Conservation (phyloP, 129 eudicot genomes). For the Arctium minus region DNA sequence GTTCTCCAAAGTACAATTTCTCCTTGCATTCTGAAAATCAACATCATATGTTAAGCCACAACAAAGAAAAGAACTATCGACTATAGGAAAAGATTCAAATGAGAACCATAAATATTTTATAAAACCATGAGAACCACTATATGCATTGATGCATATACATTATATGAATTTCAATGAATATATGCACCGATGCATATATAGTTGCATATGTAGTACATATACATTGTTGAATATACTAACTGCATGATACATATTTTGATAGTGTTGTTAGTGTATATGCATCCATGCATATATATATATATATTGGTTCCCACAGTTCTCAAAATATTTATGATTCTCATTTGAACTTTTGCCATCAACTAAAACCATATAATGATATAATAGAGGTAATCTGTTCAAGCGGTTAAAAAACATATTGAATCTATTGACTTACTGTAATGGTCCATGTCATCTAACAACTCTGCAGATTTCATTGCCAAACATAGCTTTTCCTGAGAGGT, state of each 20-base stretch:
- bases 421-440: conserved; percentile 47
- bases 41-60: conserved; percentile 1
- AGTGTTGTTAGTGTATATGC: background rate
- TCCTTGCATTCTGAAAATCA: conserved; percentile 54
- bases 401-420: background rate
- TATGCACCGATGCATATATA: background rate
- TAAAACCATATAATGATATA: background rate
- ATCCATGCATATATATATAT: background rate
- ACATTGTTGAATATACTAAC: background rate
- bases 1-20: conserved; percentile 36
- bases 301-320: background rate
- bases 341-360: background rate
- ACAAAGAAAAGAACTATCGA: background rate
- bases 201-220: background rate
- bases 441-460: conserved; percentile 27
- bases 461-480: conserved; percentile 51
- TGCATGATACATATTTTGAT: background rate
- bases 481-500: conserved; percentile 69
- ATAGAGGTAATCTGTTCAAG: background rate
- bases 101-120: background rate
- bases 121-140: background rate
- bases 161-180: background rate
- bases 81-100: background rate
- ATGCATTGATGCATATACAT: background rate
- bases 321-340: background rate